Conservation (phyloP, 1,139 yeast genomes). For the Saccharomycopsis hybrid region DNA sequence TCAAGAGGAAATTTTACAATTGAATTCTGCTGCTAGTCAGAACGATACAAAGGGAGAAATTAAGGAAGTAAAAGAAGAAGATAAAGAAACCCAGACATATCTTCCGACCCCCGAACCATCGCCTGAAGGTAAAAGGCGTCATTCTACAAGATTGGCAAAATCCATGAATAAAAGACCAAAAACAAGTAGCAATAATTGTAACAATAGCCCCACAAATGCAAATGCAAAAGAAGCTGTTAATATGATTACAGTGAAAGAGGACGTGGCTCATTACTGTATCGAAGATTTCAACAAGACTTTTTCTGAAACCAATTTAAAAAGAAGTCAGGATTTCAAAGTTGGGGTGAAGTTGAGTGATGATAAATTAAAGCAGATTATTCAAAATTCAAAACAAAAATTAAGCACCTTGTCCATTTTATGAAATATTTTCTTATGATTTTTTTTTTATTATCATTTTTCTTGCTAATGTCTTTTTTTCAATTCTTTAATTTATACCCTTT, state of each 20-base stretch:
- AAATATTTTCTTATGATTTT: no score
- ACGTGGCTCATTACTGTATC: conserved; percentile 8
- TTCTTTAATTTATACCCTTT: no score
- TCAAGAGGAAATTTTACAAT: no score
- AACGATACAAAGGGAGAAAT: neutral
- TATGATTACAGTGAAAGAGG: conserved; percentile 4
- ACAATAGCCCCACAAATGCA: neutral
- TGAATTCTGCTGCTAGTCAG: no score
- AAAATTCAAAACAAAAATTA: conserved; percentile 5
- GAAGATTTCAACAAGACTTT: conserved; percentile 25
- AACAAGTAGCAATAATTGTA: no score
- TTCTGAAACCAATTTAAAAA: conserved; percentile 22
- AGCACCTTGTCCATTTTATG: neutral
- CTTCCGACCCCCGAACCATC: conserved; percentile 14
- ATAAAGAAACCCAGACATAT: neutral
- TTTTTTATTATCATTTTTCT: no score
- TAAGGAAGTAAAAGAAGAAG: neutral
- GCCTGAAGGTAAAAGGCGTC: conserved; percentile 6
- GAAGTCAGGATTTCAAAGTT: conserved; percentile 3
- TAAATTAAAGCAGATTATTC: neutral
- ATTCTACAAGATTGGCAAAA: neutral
- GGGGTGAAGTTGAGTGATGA: conserved; percentile 4
- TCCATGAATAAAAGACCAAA: neutral
- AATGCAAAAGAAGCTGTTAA: neutral
- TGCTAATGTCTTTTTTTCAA: no score